A percentile compares a stretch with the other conserved stretches of the same genome.
phyloP scores from a whole-genome alignment of 345 rosid species.

The Rhodomyrtus tomentosa region DNA sequence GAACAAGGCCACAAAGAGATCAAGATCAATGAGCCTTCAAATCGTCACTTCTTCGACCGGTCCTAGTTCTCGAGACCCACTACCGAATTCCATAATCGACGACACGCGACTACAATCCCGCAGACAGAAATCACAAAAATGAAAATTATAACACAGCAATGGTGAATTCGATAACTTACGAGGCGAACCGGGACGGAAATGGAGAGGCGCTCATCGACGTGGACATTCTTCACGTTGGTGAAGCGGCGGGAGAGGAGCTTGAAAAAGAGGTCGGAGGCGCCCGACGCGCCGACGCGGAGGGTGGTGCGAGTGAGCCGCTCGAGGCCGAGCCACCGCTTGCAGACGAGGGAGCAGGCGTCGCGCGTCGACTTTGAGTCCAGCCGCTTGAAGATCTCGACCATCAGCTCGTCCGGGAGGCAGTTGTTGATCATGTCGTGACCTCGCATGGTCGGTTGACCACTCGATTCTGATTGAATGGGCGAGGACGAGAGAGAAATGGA shows the following conservation, averaged over 20 bases:
- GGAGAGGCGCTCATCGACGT: constrained; percentile 73
- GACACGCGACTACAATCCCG: not conserved
- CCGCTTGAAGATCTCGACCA: constrained; percentile 62
- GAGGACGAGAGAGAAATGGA: not conserved
- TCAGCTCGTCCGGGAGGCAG: constrained; percentile 65
- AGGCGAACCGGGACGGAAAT: constrained; percentile 25
- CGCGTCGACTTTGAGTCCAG: constrained; percentile 51
- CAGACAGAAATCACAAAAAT: not conserved
- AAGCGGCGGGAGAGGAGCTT: constrained; percentile 67
- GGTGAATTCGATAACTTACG: constrained; percentile 6
- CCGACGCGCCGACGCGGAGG: constrained; percentile 78
- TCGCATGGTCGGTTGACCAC: constrained; percentile 25
- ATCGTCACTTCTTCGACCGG: not conserved
- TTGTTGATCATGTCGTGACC: constrained; percentile 70
- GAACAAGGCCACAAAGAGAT: not conserved
- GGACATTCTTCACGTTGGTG: constrained; percentile 36
- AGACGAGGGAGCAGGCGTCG: constrained; percentile 86
- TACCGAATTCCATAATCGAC: not conserved
- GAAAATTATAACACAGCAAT: not conserved
- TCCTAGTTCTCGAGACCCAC: not conserved
- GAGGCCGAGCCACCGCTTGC: constrained; percentile 76
- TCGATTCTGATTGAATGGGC: not conserved
- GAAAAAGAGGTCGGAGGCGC: constrained; percentile 49
- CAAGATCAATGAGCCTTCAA: not conserved
- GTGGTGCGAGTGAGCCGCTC: constrained; percentile 76